Evolutionary conservation across 148 eudicot species (phyloP), one percentile per base, ranked within the genome.

Genomic region (Camellia granthamiana): DNA sequence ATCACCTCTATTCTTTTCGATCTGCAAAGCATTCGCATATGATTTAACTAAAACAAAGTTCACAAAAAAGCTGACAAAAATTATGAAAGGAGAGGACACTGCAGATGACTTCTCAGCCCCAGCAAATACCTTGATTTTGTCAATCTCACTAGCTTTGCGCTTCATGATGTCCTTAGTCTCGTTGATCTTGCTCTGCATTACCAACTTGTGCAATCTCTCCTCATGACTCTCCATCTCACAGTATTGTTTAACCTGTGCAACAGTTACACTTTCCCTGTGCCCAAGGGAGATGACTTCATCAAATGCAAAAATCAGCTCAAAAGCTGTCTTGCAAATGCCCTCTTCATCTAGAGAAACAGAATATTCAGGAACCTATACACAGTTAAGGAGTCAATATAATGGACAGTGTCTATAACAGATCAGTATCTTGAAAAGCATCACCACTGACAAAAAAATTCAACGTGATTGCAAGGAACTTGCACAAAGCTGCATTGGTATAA

Each of bases 161-260:
- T 89, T 95, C 98, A 95, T 95, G 76, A 91, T 83, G 85, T 95
- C 97, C 93, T 91, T 95, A 46, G 97, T 93, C 69, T 95, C 98
- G 79, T 88, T 91, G 75, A 95, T 93, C 90, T 95, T 95, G 90
- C 91, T 93, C 78, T 91, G 93, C 67, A 90, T 76, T 77, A 93
- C 94, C 88, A 93, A 75, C 86, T 93, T 93, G 92, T 95, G 96
- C 91, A 95, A 84, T 83, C 85, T 93, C 89, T 95, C 98, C 77
- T 95, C 98, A 74, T 95, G 97, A 88, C 98, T 95, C 87, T 95
- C 98, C 98, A 95, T 95, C 83, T 93, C 98, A 87, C 93, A 90
- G 84, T 93, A 95, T 83, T 95, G 98, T 81, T 90, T 95, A 83
- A 95, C 98, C 84, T 91, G 97, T 72, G 93, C 88, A 87, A 93